Evolutionary conservation across 768 basidiomycete species (phyloP), one percentile per base, ranked within the genome.

Genomic region (Inosperma sp.): DNA sequence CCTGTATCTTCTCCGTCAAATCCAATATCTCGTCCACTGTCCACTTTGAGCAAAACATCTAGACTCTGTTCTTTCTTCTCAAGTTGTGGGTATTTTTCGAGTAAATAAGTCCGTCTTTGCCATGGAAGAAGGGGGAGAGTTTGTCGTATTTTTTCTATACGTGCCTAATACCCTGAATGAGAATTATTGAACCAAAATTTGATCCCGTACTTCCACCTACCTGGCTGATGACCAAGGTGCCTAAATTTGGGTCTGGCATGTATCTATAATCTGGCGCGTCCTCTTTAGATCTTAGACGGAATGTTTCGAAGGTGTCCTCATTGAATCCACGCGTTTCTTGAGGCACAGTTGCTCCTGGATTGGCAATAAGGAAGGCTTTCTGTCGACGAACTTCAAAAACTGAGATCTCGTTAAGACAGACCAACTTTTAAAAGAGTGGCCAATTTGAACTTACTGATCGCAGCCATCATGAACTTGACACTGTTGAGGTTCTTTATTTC

Each of bases 401-500:
- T 96, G 37, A n/a, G 36, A 21, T 8, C 26, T 39, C n/a, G 22
- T 9, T 41, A 25, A 39, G 58, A 45, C n/a, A 27, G 21, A 5
- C 16, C 4, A 40, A 30, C 39, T 41, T 23, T 40, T 35, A 26
- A 12, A 34, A 21, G 8, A 47, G 21, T 7, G 27, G 29, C 6
- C 19, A 22, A 36, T 42, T 33, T 22, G 35, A 23, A 69, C 79
- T 13, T 51, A 96, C 95, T 77, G 45, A 97, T 91, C 10, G 94
- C 95, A 14, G 80, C 76, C 66, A 79, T 79, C 71, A 93, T 85
- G 66, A 86, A 93, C 56, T 81, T 82, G 35, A 96, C 75, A 48
- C 92, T 93, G 63, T 97, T 97, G 35, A 99, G 76, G 60, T 99
- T 99, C 69, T 99, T 99, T 59, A 99, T 82, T 68, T 99, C 95